A percentile compares a stretch with the other conserved stretches of the same genome.
phyloP scores from a whole-genome alignment of 306 rosid genomes.

The Chamaecrista fasciculata region DNA sequence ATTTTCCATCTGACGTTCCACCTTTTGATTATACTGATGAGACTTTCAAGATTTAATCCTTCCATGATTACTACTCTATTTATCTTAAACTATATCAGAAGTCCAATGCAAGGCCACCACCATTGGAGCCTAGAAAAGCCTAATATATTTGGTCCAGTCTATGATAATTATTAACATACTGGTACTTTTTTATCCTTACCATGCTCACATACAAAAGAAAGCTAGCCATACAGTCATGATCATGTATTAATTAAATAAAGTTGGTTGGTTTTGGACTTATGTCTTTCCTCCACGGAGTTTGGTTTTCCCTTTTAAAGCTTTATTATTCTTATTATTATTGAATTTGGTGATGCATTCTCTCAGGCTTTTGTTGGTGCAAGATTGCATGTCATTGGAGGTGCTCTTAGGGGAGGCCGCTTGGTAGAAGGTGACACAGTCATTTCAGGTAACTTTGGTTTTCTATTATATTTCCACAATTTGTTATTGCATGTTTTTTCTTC shows the following conservation, averaged over 20 bases:
- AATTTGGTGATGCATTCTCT: slow-evolving; percentile 30
- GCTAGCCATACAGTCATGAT: background rate
- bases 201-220: background rate
- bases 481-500: slow-evolving; percentile 2
- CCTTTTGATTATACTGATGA: background rate
- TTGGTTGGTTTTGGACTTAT: background rate
- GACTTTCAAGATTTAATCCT: background rate
- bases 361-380: slow-evolving; percentile 98
- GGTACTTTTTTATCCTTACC: background rate
- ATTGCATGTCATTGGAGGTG: slow-evolving; percentile 95
- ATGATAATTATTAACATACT: background rate
- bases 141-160: background rate
- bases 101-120: background rate
- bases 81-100: background rate
- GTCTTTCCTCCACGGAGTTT: slow-evolving; percentile 16
- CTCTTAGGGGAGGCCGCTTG: slow-evolving; percentile 87
- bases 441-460: slow-evolving; percentile 60
- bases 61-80: background rate
- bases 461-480: slow-evolving; percentile 5
- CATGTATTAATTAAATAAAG: background rate
- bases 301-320: slow-evolving; percentile 14
- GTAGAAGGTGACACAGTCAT: slow-evolving; percentile 88
- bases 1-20: background rate
- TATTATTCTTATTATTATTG: background rate
- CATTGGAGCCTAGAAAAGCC: background rate